Base-by-base conservation (phyloP, 2,329 filamentous ascomycete genomes). In the Nothopassalora personata region DNA sequence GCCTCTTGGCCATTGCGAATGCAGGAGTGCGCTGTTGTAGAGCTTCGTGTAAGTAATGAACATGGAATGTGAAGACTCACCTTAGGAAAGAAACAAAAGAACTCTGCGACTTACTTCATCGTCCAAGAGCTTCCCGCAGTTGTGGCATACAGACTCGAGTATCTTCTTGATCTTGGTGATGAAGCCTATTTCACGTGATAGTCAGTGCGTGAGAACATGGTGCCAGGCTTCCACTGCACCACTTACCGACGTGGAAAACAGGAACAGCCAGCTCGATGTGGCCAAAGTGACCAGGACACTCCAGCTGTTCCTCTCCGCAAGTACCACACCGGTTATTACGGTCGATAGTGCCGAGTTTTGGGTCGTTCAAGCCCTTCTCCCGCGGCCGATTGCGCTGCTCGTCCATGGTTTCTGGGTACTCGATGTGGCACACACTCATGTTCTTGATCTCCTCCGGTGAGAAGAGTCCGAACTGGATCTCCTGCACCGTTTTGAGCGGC, bases 131-230 rank as follows among this genome's bases (percentile, higher is more conserved):
- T 94, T 96, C 79, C 92, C 93, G 83, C 95, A 99, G 77, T 95
- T 97, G 80, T 96, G 92, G 83, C 95, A 99, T 76, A 99, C 92
- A 69, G 92, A 94, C 83, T 99, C 95, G 76, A 99, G 82, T 70
- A 99, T 86, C 82, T 97, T 99, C 83, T 99, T 99, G 78, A 96
- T 92, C 81, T 97, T 97, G 76, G 90, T 95, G 79, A 99, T 89
- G 78, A 97, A 99, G 71, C 94, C 94, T 80, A 82, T 79, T 66
- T 23, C 62, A 68, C 62, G 65, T 67, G 60, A 66, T 47, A 10
- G 30, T 63, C 30, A 60, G 60, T 49, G 45, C 28, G 34, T 52
- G 23, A 48, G 30, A 15, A 10, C 31, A 8, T 33, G 45, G 31
- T 28, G 47, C 10, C 15, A 23, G 39, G 19, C 28, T 58, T 4